Base-by-base conservation (phyloP, 331 rosid genomes). In the Malus hybrid region DNA sequence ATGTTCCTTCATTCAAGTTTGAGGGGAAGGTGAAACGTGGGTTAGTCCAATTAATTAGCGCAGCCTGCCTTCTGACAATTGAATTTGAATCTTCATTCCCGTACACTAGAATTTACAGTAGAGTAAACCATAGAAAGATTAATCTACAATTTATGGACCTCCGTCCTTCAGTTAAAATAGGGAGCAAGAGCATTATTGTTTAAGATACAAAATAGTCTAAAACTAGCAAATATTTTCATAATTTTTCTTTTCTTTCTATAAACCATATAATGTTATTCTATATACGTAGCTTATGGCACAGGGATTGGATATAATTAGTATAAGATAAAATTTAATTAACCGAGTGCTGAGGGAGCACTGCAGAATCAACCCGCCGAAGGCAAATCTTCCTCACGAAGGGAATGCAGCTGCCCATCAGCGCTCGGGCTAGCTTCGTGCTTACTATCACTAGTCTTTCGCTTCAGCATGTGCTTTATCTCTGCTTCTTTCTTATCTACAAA, bases 401-500 rank as follows among this genome's bases (percentile, higher is more conserved):
- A 75, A 86, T 30, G 33, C 62, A 70, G 77, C 18, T 36, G 77
- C 46, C 55, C 65, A 20, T 79, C 88, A 32, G 85, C 70, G 83
- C 85, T 83, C 5, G 71, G 77, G 69, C 85, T 63, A 39, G 87
- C 87, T 65, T 76, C 77, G 48, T 84, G 70, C 76, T 84, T 86
- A 29, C 28, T 57, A 39, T 85, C 91, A n/a, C 63, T 76, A 28
- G 29, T 68, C 77, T 88, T 87, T 74, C 83, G 33, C 87, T 79
- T 85, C 6, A 83, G 84, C 46, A 73, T 84, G 77, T 88, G 86
- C 81, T 88, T 89, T 68, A 91, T 53, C 19, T 86, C 92, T 34
- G 53, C 74, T 85, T 93, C 97, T 58, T 58, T 93, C 75, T 9
- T 88, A 79, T 91, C 97, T 71, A 89, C 90, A 85, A 93, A 89